Percentiles rank a stretch among this genome's conserved stretches.
These are phyloP conservation scores for Mycena vulgaris DNA, from an alignment of 768 basidiomycete genomes.

Conservation along the genomic window DNA sequence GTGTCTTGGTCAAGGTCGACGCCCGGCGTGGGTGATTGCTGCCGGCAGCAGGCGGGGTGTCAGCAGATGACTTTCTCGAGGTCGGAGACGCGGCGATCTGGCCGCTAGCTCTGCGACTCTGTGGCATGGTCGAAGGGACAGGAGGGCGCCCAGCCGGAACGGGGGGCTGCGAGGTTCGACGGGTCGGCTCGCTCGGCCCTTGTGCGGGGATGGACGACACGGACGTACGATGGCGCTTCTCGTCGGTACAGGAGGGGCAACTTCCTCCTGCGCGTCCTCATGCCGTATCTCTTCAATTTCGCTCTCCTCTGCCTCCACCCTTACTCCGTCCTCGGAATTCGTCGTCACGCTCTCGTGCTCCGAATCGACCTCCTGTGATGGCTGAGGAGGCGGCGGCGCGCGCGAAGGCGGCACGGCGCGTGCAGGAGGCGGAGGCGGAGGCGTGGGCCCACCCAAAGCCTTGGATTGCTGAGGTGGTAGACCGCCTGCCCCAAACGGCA, in stretches of 20 bases:
- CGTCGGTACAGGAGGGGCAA: conserved; percentile 70
- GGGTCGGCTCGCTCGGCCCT: conserved; percentile 43
- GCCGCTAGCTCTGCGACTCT: conserved; percentile 56
- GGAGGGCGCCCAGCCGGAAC: conserved; percentile 57
- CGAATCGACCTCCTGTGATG: conserved; percentile 58
- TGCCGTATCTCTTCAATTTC: conserved; percentile 78
- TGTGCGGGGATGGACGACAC: conserved; percentile 45
- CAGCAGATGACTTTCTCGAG: conserved; percentile 57
- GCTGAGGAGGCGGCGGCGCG: conserved; percentile 49
- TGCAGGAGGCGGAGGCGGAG: conserved; percentile 45
- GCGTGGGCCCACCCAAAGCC: conserved; percentile 43
- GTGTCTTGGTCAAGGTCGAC: conserved; percentile 41
- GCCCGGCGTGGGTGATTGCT: conserved; percentile 40
- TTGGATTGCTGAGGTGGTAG: conserved; percentile 52
- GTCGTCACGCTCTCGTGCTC: conserved; percentile 60
- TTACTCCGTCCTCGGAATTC: conserved; percentile 71
- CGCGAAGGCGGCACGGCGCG: conserved; percentile 47
- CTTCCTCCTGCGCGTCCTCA: conserved; percentile 69
- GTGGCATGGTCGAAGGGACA: conserved; percentile 53
- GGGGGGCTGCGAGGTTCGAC: conserved; percentile 62
- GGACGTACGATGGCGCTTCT: conserved; percentile 54
- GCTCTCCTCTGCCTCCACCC: conserved; percentile 80
- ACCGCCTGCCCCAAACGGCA: conserved; percentile 57
- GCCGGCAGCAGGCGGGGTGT: conserved; percentile 41
- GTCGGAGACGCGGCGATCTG: conserved; percentile 48